Conservation (phyloP, 2,329 filamentous ascomycete genomes). For the Dothiorella sarmentorum region DNA sequence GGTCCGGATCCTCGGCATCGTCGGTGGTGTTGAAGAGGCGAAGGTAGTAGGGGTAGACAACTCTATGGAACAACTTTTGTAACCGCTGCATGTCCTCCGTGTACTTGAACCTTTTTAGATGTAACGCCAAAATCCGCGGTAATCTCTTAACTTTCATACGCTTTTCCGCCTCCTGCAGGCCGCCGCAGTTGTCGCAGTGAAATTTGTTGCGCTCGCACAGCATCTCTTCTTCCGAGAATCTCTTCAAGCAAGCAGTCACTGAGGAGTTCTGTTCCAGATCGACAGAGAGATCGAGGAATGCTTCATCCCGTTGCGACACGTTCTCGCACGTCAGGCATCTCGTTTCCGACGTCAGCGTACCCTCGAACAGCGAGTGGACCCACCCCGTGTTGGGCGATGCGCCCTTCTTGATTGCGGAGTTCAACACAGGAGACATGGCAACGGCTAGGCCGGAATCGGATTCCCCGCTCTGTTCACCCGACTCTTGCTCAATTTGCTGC, state of each 20-base stretch:
- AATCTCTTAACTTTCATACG: conserved; percentile 98
- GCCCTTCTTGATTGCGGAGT: conserved; percentile 1
- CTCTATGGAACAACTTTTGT: conserved; percentile 94
- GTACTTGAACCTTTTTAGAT: conserved; percentile 97
- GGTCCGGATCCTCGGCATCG: conserved; percentile 87
- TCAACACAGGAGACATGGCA: conserved; percentile 21
- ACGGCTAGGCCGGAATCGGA: conserved; percentile 21
- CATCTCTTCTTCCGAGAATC: conserved; percentile 98
- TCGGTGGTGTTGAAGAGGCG: conserved; percentile 97
- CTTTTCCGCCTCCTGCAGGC: conserved; percentile 95
- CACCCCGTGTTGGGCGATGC: conserved; percentile 54
- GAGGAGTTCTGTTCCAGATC: conserved; percentile 94
- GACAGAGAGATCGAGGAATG: conserved; percentile 92
- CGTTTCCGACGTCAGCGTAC: conserved; percentile 90
- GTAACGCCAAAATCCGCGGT: conserved; percentile 85
- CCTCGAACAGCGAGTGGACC: conserved; percentile 97
- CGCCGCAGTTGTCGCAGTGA: conserved; percentile 95
- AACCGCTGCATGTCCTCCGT: conserved; percentile 90
- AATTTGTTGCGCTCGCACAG: conserved; percentile 98
- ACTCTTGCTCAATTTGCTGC: conserved; percentile 20
- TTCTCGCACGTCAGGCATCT: conserved; percentile 96
- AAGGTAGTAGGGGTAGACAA: conserved; percentile 94
- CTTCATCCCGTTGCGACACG: conserved; percentile 89
- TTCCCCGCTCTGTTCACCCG: conserved; percentile 47
- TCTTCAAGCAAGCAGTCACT: conserved; percentile 88